phyloP scores from a whole-genome alignment of 305 asterid genomes.

The Solanum hybrid region DNA sequence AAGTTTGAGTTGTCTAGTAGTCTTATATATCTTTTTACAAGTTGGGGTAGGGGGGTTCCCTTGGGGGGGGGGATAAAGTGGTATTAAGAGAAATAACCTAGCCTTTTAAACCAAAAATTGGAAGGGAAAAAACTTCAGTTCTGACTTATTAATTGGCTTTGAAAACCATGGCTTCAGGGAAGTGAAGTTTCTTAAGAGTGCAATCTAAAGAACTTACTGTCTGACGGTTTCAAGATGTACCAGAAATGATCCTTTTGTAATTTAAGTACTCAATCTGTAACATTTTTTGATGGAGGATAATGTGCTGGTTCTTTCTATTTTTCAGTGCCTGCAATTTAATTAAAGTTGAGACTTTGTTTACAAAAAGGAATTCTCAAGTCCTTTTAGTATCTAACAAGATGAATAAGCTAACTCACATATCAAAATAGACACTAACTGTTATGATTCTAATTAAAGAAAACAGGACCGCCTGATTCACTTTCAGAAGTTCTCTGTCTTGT shows the following conservation, averaged over 20 bases:
- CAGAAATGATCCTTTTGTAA: neutral
- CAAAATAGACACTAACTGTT: neutral
- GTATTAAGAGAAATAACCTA: neutral
- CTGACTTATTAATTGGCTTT: neutral
- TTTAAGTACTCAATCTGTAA: neutral
- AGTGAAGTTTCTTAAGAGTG: neutral
- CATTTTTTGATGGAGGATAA: neutral
- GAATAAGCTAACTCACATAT: neutral
- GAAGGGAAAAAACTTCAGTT: neutral
- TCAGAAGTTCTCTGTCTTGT: neutral
- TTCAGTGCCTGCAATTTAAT: neutral
- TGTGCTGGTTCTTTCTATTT: neutral
- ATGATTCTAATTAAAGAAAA: neutral
- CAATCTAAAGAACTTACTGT: neutral
- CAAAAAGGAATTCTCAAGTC: neutral
- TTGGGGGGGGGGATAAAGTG: neutral
- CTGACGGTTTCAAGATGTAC: neutral
- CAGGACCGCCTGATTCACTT: neutral
- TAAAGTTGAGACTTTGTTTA: neutral
- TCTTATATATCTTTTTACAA: neutral
- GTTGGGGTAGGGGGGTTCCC: neutral
- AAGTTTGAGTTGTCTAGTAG: neutral
- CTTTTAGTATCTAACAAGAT: neutral
- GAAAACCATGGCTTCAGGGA: neutral
- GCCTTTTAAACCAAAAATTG: neutral